These are phyloP conservation scores for Niebla homalea DNA, from an alignment of 495 filamentous ascomycete species.

Conservation along the genomic window DNA sequence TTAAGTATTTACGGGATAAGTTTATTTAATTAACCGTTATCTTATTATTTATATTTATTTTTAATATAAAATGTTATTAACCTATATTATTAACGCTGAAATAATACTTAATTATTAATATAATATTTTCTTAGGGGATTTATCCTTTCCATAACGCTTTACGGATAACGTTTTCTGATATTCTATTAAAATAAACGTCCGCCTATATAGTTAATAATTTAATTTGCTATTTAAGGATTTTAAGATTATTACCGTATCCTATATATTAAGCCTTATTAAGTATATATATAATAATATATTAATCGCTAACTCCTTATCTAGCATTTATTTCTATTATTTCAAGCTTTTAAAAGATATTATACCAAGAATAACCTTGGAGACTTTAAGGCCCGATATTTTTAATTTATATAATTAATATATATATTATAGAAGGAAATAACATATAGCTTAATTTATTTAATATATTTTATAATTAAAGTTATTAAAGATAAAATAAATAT, in stretches of 20 bases:
- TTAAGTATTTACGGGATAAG: background rate
- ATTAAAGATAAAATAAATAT: too few relatives aligned
- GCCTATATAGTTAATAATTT: background rate
- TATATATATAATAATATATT: background rate
- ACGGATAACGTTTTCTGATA: background rate
- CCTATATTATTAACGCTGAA: background rate
- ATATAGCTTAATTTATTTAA: too few relatives aligned
- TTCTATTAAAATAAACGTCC: background rate
- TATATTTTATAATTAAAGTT: too few relatives aligned
- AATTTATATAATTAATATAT: too few relatives aligned
- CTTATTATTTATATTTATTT: background rate
- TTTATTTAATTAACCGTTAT: background rate
- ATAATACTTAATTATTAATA: background rate
- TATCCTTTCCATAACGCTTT: background rate
- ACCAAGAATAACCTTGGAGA: too few relatives aligned
- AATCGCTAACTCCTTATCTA: background rate
- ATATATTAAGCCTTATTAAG: background rate
- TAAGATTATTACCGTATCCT: background rate
- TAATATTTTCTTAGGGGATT: background rate
- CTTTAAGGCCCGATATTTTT: too few relatives aligned
- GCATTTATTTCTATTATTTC: background rate
- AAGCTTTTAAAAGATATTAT: background rate
- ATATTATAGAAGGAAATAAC: too few relatives aligned
- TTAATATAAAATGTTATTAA: background rate
- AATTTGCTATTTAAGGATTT: background rate